A percentile compares a stretch with the other conserved stretches of the same genome.
These are phyloP conservation scores for Phialophora macrospora DNA, from an alignment of 2,329 filamentous ascomycete genomes.

Conservation along the genomic window DNA sequence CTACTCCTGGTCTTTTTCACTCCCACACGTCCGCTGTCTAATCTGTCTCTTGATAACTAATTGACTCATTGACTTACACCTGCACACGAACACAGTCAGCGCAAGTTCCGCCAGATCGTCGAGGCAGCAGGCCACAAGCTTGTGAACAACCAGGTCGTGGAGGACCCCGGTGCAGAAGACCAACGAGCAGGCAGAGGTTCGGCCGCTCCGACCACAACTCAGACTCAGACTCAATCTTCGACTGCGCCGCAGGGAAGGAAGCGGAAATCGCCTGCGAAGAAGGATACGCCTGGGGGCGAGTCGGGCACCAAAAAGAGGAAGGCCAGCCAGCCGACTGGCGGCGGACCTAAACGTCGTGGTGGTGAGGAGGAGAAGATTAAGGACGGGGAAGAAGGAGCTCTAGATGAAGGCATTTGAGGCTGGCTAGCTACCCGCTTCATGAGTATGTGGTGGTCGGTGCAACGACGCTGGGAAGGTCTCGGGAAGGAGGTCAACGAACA, in stretches of 20 bases:
- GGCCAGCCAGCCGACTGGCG: neutral
- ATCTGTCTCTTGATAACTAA: too few species aligned
- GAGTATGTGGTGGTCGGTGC: too few species aligned
- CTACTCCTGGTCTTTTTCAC: too few species aligned
- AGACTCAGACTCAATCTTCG: neutral
- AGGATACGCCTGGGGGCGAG: neutral
- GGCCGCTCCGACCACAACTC: too few species aligned
- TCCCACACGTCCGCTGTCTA: too few species aligned
- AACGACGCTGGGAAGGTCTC: too few species aligned
- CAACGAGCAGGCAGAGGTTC: neutral
- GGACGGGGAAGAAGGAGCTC: neutral
- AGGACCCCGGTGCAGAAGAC: neutral
- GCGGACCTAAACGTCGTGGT: neutral
- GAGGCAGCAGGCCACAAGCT: slow-evolving; percentile 4
- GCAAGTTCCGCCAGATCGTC: slow-evolving; percentile 9
- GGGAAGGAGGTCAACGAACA: too few species aligned
- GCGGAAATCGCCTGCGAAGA: neutral
- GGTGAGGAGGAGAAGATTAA: neutral
- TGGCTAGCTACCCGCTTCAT: too few species aligned
- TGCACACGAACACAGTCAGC: neutral
- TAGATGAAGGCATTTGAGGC: neutral
- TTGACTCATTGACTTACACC: too few species aligned
- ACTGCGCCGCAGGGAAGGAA: neutral
- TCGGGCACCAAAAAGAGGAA: neutral
- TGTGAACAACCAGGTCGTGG: slow-evolving; percentile 3